phyloP scores from a whole-genome alignment of 1,284 basidiomycete species.

The Trametes hirsuta region DNA sequence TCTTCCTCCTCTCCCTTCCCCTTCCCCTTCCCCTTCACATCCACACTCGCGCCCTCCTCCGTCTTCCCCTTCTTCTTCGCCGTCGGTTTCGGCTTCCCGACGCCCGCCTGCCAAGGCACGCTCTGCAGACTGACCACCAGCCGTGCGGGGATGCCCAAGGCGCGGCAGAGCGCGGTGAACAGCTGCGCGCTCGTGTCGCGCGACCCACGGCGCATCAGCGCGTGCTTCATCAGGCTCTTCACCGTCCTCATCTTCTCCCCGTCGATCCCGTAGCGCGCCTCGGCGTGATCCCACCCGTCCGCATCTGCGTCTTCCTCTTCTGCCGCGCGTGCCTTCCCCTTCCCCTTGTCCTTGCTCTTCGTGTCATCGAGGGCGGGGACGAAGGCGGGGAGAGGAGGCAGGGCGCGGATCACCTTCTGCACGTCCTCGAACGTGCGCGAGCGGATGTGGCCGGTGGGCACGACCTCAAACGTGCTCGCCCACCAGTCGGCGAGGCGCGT shows the following conservation, averaged over 20 bases:
- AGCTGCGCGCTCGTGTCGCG: constrained; percentile 90
- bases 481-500: constrained; percentile 83
- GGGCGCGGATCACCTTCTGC: constrained; percentile 44
- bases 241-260: constrained; percentile 74
- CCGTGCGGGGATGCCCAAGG: constrained; percentile 85
- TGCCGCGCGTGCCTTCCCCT: constrained; percentile 33
- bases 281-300: constrained; percentile 43
- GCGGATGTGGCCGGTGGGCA: constrained; percentile 65
- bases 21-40: constrained; percentile 42
- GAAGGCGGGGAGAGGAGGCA: constrained; percentile 30
- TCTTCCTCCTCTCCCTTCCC: constrained; percentile 26
- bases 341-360: constrained; percentile 26
- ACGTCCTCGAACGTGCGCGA: constrained; percentile 78
- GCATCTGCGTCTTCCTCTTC: constrained; percentile 45
- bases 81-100: constrained; percentile 55
- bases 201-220: constrained; percentile 78
- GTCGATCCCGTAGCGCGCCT: constrained; percentile 35
- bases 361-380: constrained; percentile 28
- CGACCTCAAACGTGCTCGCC: constrained; percentile 68
- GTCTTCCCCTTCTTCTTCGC: constrained; percentile 44
- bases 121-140: constrained; percentile 91
- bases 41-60: constrained; percentile 37
- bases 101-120: constrained; percentile 78
- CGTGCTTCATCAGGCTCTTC: constrained; percentile 91
- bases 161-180: constrained; percentile 89